Evolutionary conservation across 208 protist species (phyloP).

Genomic region (Leishmania gerbilli): DNA sequence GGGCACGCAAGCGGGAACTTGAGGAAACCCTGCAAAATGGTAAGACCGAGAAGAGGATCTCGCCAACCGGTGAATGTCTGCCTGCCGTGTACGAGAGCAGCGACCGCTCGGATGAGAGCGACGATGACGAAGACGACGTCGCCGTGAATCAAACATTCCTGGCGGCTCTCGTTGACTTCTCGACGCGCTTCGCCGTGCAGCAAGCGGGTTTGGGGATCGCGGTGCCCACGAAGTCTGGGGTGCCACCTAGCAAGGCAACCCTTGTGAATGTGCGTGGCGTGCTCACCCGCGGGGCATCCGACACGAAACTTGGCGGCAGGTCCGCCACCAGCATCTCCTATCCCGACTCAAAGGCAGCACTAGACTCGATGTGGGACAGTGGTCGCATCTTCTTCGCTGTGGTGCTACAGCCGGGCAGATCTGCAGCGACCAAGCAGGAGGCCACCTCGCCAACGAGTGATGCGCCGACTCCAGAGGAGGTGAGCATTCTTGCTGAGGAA

Average conservation of each 20-base stretch:
- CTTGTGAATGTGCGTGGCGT: slow-evolving; percentile 28
- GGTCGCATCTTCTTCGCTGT: slow-evolving; percentile 63
- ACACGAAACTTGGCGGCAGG: not conserved
- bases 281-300: slow-evolving; percentile 9
- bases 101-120: not conserved
- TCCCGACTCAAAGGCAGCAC: slow-evolving; percentile 12
- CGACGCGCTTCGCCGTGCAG: slow-evolving; percentile 24
- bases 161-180: slow-evolving; percentile 53
- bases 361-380: slow-evolving; percentile 34
- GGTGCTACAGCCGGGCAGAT: slow-evolving; percentile 15
- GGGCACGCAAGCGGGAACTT: not conserved
- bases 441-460: not conserved
- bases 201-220: not conserved
- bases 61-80: not conserved
- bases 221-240: not conserved
- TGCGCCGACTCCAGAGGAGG: slow-evolving; percentile 28
- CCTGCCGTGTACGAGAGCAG: not conserved
- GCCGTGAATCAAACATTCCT: slow-evolving; percentile 43
- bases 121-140: slow-evolving; percentile 19
- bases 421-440: not conserved
- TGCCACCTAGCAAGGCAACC: not conserved
- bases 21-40: not conserved
- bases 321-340: not conserved
- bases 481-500: slow-evolving; percentile 40
- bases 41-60: not conserved